Percentiles rank a stretch among this genome's conserved stretches.
Evolutionary conservation across 1,284 basidiomycete genomes (phyloP).

Genomic region (Ceratobasidium theobromae): DNA sequence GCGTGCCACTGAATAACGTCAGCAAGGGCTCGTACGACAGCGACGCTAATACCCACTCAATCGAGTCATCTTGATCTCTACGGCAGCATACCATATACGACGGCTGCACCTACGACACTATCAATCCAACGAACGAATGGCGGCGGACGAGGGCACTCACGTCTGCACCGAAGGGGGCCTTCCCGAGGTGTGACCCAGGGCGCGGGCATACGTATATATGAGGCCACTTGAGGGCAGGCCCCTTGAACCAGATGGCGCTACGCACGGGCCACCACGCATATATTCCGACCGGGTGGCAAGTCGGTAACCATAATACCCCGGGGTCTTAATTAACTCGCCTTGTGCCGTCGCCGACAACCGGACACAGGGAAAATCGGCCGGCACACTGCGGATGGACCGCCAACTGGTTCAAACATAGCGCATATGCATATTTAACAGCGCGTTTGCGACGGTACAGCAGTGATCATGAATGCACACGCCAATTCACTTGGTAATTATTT

Average conservation of each 20-base stretch:
- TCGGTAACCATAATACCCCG: not conserved
- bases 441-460: too few species aligned
- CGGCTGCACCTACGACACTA: not conserved
- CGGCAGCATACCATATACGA: conserved; percentile 3
- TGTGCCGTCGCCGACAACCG: too few species aligned
- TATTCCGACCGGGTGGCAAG: not conserved
- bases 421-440: too few species aligned
- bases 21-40: too few species aligned
- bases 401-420: too few species aligned
- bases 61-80: not conserved
- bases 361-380: too few species aligned
- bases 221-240: conserved; percentile 9
- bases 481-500: too few species aligned
- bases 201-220: not conserved
- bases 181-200: not conserved
- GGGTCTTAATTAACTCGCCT: too few species aligned
- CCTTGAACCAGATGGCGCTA: not conserved
- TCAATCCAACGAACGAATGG: not conserved
- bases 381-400: too few species aligned
- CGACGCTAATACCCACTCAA: too few species aligned
- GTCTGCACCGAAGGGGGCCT: conserved; percentile 19
- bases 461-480: too few species aligned
- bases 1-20: too few species aligned
- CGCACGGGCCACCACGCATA: not conserved
- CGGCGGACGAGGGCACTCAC: not conserved